Percentiles rank a stretch among this genome's conserved stretches.
These are phyloP conservation scores for Boletus rubescentipes DNA, from an alignment of 768 basidiomycete genomes.

Conservation along the genomic window DNA sequence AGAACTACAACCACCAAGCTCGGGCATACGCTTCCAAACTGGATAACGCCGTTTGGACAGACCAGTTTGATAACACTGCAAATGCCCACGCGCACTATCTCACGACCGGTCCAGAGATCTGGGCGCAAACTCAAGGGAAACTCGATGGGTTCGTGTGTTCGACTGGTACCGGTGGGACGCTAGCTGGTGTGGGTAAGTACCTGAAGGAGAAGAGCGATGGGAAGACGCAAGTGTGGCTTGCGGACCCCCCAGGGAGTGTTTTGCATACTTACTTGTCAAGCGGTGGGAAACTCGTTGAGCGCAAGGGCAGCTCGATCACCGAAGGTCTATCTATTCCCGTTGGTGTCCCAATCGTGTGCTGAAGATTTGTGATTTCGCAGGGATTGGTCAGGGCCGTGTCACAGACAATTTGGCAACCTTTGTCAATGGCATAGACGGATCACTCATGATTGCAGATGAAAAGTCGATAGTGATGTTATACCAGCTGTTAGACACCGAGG, in stretches of 20 bases:
- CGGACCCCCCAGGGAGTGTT: constrained; percentile 96
- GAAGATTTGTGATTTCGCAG: constrained; percentile 39
- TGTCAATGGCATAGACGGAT: constrained; percentile 74
- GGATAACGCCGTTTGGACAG: constrained; percentile 89
- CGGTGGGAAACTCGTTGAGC: constrained; percentile 74
- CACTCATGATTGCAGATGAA: constrained; percentile 82
- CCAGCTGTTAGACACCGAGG: constrained; percentile 87
- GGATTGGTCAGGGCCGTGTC: constrained; percentile 95
- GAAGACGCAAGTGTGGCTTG: constrained; percentile 87
- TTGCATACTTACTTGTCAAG: constrained; percentile 79
- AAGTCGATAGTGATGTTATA: constrained; percentile 94
- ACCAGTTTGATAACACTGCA: constrained; percentile 97
- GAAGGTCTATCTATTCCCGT: constrained; percentile 56
- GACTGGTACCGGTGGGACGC: constrained; percentile 94
- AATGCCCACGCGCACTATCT: constrained; percentile 87
- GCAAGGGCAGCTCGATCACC: constrained; percentile 85
- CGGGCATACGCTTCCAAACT: constrained; percentile 75
- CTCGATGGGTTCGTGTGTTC: constrained; percentile 92
- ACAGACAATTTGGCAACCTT: constrained; percentile 89
- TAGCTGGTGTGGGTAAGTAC: constrained; percentile 85
- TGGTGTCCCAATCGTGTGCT: neutral
- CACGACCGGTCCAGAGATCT: constrained; percentile 96
- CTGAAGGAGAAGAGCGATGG: constrained; percentile 80
- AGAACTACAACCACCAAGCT: constrained; percentile 98
- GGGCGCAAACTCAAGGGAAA: constrained; percentile 79